A percentile compares a stretch with the other conserved stretches of the same genome.
These are phyloP conservation scores for Diaporthe sp. DNA, from an alignment of 2,329 filamentous ascomycete species.

Conservation along the genomic window DNA sequence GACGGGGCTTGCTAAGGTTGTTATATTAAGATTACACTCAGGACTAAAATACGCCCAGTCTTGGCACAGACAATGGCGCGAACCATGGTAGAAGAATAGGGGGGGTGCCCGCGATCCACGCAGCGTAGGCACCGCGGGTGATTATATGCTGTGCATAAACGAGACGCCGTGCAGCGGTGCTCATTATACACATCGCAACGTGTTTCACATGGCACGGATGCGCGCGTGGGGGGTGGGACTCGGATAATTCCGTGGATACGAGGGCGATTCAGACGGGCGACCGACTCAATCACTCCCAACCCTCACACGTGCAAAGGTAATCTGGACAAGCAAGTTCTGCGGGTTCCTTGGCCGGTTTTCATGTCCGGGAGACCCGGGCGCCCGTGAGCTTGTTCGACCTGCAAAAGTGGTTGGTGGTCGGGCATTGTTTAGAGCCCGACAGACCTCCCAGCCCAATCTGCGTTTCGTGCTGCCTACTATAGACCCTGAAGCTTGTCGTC, in stretches of 20 bases:
- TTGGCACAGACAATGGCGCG: background rate
- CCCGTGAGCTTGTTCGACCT: background rate
- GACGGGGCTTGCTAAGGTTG: background rate
- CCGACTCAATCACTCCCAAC: background rate
- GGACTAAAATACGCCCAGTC: background rate
- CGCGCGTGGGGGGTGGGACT: background rate
- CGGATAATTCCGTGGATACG: constrained; percentile 29
- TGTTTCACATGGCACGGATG: constrained; percentile 13
- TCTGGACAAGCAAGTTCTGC: background rate
- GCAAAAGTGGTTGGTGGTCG: background rate
- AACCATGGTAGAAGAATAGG: constrained; percentile 2
- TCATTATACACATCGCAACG: constrained; percentile 1
- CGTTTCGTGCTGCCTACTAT: background rate
- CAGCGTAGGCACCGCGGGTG: background rate
- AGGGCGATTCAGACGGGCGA: constrained; percentile 6
- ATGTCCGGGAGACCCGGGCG: constrained; percentile 17
- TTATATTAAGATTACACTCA: background rate
- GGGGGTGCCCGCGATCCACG: background rate
- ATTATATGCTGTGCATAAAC: constrained; percentile 22
- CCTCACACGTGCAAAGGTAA: background rate
- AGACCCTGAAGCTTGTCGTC: constrained; percentile 21
- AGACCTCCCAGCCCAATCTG: background rate
- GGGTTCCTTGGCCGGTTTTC: background rate
- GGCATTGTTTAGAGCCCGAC: constrained; percentile 16
- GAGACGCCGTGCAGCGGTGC: background rate